phyloP scores from a whole-genome alignment of 768 basidiomycete species.

The Glaciozyma martinii region DNA sequence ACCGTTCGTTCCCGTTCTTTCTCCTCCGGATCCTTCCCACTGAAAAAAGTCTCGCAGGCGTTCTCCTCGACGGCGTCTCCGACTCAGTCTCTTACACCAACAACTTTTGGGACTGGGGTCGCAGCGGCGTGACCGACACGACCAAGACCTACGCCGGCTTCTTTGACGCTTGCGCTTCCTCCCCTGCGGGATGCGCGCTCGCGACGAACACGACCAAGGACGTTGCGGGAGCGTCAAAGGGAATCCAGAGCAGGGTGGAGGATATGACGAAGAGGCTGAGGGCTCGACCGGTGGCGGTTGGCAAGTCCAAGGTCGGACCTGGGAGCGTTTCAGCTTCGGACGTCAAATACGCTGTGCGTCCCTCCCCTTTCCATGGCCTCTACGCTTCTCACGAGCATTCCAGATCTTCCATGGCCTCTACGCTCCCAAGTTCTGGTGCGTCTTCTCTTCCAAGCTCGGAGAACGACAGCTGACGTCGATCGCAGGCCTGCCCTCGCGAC shows the following conservation, averaged over 20 bases:
- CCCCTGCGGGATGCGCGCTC: conserved; percentile 18
- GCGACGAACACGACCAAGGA: conserved; percentile 11
- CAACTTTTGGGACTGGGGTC: conserved; percentile 20
- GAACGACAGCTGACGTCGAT: neutral
- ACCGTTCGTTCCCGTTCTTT: neutral
- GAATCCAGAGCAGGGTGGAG: neutral
- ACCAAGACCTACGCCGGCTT: conserved; percentile 27
- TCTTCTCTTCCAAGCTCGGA: no score
- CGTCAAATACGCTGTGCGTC: conserved; percentile 16
- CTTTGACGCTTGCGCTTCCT: conserved; percentile 17
- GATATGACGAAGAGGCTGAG: conserved; percentile 7
- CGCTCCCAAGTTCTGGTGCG: conserved; percentile 5
- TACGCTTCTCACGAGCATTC: neutral
- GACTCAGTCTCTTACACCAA: conserved; percentile 12
- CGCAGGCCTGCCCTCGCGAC: conserved; percentile 22
- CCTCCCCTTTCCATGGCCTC: no score
- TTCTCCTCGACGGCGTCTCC: conserved; percentile 25
- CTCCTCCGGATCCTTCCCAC: no score
- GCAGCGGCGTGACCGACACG: conserved; percentile 15
- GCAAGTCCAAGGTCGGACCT: conserved; percentile 11
- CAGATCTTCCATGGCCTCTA: conserved; percentile 22
- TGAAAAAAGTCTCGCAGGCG: neutral
- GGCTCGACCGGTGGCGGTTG: conserved; percentile 14
- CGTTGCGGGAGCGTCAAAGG: neutral
- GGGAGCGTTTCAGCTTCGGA: conserved; percentile 15